Percentiles rank a stretch among this genome's conserved stretches.
phyloP scores from a whole-genome alignment of 1,139 yeast species.

The Candida sp. region DNA sequence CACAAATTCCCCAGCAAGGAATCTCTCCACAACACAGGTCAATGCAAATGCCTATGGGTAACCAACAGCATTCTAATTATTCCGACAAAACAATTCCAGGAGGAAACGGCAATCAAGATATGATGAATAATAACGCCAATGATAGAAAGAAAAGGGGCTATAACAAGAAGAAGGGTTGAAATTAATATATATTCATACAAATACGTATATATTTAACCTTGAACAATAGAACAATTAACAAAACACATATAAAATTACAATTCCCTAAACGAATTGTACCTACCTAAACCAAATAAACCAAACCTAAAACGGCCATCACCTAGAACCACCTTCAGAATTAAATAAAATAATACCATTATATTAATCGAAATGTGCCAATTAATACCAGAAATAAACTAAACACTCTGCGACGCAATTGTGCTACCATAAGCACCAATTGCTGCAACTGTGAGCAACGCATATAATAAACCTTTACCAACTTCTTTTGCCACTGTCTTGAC shows the following conservation, averaged over 20 bases:
- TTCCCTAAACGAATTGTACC: constrained; percentile 1
- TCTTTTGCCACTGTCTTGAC: constrained; percentile 26
- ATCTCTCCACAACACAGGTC: constrained; percentile 10
- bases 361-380: no score
- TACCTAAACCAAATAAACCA: neutral
- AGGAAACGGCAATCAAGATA: constrained; percentile 7
- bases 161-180: constrained; percentile 4
- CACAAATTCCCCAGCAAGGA: constrained; percentile 9
- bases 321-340: neutral
- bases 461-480: constrained; percentile 30
- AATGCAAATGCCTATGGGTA: constrained; percentile 4
- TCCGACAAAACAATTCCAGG: constrained; percentile 13
- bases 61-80: constrained; percentile 11
- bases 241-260: neutral
- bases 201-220: no score
- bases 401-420: constrained; percentile 7
- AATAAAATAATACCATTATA: neutral
- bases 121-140: constrained; percentile 7
- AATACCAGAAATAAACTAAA: neutral
- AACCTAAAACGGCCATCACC: no score
- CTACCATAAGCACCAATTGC: constrained; percentile 40
- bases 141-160: constrained; percentile 10
- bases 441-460: constrained; percentile 30
- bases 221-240: neutral
- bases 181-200: neutral